Conservation (phyloP, 2,329 filamentous ascomycete genomes). For the Beauveria asiatica region DNA sequence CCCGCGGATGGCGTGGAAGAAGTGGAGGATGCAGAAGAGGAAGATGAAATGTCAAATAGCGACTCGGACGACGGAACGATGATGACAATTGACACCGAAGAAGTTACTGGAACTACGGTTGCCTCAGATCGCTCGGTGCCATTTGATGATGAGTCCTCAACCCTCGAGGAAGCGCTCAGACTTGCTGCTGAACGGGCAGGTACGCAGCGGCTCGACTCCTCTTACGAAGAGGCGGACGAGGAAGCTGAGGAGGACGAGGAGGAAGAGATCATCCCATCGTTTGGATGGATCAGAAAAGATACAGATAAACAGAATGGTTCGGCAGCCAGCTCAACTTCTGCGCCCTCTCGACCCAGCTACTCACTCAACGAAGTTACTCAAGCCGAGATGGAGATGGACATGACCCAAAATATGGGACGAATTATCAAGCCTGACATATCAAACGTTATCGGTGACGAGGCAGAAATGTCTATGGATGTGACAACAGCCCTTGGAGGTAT, state of each 20-base stretch:
- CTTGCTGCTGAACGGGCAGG: conserved; percentile 69
- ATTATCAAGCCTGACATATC: conserved; percentile 39
- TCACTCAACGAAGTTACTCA: conserved; percentile 21
- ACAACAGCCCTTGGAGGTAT: conserved; percentile 78
- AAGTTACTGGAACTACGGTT: conserved; percentile 61
- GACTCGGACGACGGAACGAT: conserved; percentile 69
- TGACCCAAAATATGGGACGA: conserved; percentile 47
- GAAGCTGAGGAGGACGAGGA: conserved; percentile 47
- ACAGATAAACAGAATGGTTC: conserved; percentile 16
- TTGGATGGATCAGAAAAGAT: conserved; percentile 62
- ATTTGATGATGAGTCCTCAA: conserved; percentile 58
- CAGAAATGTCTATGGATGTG: conserved; percentile 90
- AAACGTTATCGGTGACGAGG: conserved; percentile 35
- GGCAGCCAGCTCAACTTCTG: background rate
- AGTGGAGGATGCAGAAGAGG: conserved; percentile 43
- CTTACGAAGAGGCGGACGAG: conserved; percentile 33
- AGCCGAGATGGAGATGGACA: conserved; percentile 45
- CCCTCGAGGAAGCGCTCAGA: conserved; percentile 68
- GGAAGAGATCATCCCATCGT: conserved; percentile 66
- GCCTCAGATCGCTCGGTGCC: conserved; percentile 49
- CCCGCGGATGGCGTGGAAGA: conserved; percentile 46
- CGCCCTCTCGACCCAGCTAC: background rate
- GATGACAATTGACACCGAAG: conserved; percentile 75
- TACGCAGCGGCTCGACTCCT: conserved; percentile 56
- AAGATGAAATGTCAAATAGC: conserved; percentile 32